Base-by-base conservation (phyloP, 768 basidiomycete genomes). In the Suillus ampliporus region DNA sequence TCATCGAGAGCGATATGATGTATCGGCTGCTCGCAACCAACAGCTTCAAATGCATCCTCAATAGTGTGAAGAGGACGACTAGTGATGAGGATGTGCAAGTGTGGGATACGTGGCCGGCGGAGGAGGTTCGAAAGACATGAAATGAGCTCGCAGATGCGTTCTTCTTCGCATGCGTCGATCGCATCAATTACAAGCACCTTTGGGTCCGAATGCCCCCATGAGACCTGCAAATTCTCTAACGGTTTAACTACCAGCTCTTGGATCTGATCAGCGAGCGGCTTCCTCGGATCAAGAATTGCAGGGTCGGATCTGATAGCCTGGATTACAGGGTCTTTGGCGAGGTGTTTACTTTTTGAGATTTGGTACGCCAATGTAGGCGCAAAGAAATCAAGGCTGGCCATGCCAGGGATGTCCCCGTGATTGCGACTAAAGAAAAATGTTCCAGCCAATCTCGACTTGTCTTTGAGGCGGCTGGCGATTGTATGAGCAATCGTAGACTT, bases 101-200 rank as follows among this genome's bases (percentile, higher is more conserved):
- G 37, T 5, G 53, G 53, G 10, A 56, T 56, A 4, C 5, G 37
- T 10, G 53, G 53, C 17, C 40, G 37, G 17, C 15, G 53, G 6
- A 56, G 53, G 53, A 56, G 37, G 1, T 40, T 19, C 3, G 37
- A 56, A 38, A 56, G 53, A 56, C 53, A 26, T 13, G 9, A 26
- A 19, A 56, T 38, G 5, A 56, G 37, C 23, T 56, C 53, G 53
- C 5, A 19, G 23, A 56, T 56, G 10, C 23, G 35, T 19, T 6
- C 35, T 21, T 37, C 23, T 56, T 56, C 10, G 23, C 53, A 56
- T 56, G 37, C 37, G 23, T 56, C 53, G 11, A 56, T 19, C 10
- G 53, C 53, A 5, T 56, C 53, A 7, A 56, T 56, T 56, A 56
- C 37, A 40, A 56, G 10, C 23, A 40, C 53, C 37, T 56, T 56